Evolutionary conservation across 2,329 filamentous ascomycete genomes (phyloP).

Genomic region (Cryphonectria carpinicola): DNA sequence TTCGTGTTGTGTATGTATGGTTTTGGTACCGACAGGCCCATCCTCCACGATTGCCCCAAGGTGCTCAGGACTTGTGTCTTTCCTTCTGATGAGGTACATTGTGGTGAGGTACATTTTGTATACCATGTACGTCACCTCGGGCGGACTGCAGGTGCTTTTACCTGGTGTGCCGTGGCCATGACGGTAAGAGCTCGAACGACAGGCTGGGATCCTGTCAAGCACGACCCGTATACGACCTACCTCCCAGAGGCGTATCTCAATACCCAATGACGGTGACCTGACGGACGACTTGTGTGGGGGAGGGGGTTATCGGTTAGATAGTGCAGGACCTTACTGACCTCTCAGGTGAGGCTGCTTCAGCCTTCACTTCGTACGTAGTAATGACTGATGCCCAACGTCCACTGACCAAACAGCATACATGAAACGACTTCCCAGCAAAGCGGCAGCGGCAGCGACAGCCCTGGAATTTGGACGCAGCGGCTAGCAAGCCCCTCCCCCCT

Average conservation of each 20-base stretch:
- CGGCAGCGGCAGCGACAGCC: constrained; percentile 1
- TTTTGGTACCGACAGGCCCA: not conserved
- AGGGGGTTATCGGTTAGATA: not conserved
- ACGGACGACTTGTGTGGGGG: not conserved
- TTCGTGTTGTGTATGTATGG: not conserved
- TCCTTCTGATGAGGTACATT: not conserved
- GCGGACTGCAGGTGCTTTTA: not conserved
- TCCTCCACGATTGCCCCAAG: not conserved
- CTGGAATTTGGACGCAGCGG: constrained; percentile 9
- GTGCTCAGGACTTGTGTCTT: not conserved
- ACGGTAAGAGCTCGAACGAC: not conserved
- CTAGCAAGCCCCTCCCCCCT: not conserved
- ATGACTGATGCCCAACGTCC: constrained; percentile 10
- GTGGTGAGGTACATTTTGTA: no score
- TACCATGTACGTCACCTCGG: not conserved
- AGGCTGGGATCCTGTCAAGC: constrained; percentile 1
- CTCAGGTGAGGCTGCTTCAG: constrained; percentile 4
- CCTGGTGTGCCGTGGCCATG: not conserved
- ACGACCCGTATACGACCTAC: constrained; percentile 1
- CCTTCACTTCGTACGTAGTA: not conserved
- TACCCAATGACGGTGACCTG: not conserved
- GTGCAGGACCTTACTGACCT: constrained; percentile 7
- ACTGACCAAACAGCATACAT: constrained; percentile 8
- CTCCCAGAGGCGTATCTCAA: not conserved
- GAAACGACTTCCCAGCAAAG: constrained; percentile 12